Evolutionary conservation across 495 filamentous ascomycete species (phyloP), one percentile per base, ranked within the genome.

Genomic region (Lichina pygmaea): DNA sequence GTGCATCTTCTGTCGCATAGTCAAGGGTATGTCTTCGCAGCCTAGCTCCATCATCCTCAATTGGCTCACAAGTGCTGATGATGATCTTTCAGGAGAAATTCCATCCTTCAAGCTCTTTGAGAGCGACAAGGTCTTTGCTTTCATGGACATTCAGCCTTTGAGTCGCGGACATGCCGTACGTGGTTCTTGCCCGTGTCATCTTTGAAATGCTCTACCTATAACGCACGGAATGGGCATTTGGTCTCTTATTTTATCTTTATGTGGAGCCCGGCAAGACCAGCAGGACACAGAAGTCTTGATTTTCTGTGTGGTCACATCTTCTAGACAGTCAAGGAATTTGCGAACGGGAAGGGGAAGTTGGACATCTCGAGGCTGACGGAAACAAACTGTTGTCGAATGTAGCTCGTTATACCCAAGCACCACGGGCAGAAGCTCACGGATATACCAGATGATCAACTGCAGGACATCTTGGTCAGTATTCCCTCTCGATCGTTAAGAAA

Each of bases 1-100:
- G 41, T 97, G 89, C 55, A 86, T 95, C 59, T 97, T 97, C 67
- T 97, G 89, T 71, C 92, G 80, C 57, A 95, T 97, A 58, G 79
- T 97, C 63, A 92, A 91, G 68, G 89, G 85, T 78, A 63, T 48
- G 59, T 51, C 2, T 34, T 30, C 8, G 15, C 11, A 32, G n/a
- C 33, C 46, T 42, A 24, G 4, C 0, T 13, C 7, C 13, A 9
- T 1, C 3, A 3, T 7, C 44, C 1, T 16, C 32, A 48, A 48
- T 8, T 16, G 31, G 42, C 32, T 45, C 16, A 47, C 10, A 11
- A 34, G 6, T 38, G 8, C 32, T 47, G 24, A 24, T 4, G 24
- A 24, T 15, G 9, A 12, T 2, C 15, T 10, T 17, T 6, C 24
- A 49, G 48, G 48, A n/a, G 48, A 49, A 33, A 49, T 49, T 33